phyloP scores from a whole-genome alignment of 371 early-diverging fungal species.

The Nematocida sp. region DNA sequence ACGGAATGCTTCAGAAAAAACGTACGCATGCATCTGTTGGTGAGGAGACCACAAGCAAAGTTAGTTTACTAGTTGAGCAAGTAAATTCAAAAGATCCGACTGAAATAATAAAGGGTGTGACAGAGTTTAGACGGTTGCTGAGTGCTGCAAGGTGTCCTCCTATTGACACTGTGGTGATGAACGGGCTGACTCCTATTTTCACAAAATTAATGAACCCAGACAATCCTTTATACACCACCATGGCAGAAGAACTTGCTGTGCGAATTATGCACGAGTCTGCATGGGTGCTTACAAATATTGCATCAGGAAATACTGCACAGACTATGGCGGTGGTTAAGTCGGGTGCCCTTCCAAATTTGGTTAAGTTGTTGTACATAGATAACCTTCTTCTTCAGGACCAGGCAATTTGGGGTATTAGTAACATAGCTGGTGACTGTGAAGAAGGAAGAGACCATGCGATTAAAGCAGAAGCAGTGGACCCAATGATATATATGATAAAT shows the following conservation, averaged over 20 bases:
- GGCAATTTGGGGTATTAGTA: constrained; percentile 98
- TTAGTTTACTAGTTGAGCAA: constrained; percentile 60
- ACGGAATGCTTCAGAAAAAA: constrained; percentile 69
- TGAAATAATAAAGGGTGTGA: constrained; percentile 75
- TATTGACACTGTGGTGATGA: constrained; percentile 87
- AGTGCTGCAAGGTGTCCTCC: constrained; percentile 95
- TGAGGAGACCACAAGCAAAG: constrained; percentile 21
- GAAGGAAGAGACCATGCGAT: constrained; percentile 86
- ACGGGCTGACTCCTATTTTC: constrained; percentile 87
- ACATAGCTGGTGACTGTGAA: constrained; percentile 97
- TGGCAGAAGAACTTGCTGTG: constrained; percentile 37
- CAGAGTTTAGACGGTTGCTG: constrained; percentile 86
- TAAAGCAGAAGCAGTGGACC: constrained; percentile 77
- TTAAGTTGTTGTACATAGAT: constrained; percentile 79
- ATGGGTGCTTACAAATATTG: constrained; percentile 99
- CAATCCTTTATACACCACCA: constrained; percentile 72
- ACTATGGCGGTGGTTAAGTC: constrained; percentile 86
- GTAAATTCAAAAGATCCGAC: constrained; percentile 58
- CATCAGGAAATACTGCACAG: constrained; percentile 91
- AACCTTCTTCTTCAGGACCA: constrained; percentile 91
- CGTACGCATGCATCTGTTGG: constrained; percentile 28
- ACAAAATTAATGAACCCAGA: constrained; percentile 81
- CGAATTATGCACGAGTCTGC: constrained; percentile 87
- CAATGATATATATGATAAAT: constrained; percentile 78
- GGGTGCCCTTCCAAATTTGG: constrained; percentile 86